Evolutionary conservation across 2,329 filamentous ascomycete species (phyloP).

Genomic region (Hypomyces rosellus): DNA sequence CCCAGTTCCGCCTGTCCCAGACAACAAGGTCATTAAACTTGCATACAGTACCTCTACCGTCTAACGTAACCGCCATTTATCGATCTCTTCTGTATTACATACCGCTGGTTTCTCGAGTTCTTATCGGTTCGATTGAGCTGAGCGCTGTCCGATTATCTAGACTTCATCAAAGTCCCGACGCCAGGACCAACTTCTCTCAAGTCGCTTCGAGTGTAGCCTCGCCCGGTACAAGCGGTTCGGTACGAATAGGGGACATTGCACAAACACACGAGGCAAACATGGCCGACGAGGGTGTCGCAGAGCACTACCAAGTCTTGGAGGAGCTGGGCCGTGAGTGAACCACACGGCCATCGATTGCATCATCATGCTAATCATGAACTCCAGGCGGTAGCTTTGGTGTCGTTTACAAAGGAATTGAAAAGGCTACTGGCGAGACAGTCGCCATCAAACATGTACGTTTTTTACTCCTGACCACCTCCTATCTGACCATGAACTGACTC

Average conservation of each 20-base stretch:
- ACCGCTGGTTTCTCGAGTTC: neutral
- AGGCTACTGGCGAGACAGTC: constrained; percentile 82
- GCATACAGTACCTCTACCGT: neutral
- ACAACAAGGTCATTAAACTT: constrained; percentile 14
- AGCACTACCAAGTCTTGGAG: constrained; percentile 89
- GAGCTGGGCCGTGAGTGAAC: constrained; percentile 81
- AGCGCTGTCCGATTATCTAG: neutral
- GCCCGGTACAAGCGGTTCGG: neutral
- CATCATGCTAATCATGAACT: constrained; percentile 9
- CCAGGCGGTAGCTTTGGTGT: constrained; percentile 90
- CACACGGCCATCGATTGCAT: neutral
- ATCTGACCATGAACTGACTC: neutral
- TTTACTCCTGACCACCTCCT: neutral
- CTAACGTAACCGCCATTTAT: no score
- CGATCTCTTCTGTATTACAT: neutral
- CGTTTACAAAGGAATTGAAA: constrained; percentile 95
- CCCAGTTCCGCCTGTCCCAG: constrained; percentile 26
- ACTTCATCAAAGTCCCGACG: neutral
- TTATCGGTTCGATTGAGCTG: neutral
- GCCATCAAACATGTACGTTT: constrained; percentile 87
- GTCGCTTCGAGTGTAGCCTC: constrained; percentile 7
- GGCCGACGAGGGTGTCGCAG: constrained; percentile 64
- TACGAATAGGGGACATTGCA: neutral
- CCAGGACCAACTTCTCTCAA: constrained; percentile 7
- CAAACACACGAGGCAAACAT: constrained; percentile 32